Evolutionary conservation across 1,284 basidiomycete species (phyloP).

Genomic region (Mycosarcoma maydis): DNA sequence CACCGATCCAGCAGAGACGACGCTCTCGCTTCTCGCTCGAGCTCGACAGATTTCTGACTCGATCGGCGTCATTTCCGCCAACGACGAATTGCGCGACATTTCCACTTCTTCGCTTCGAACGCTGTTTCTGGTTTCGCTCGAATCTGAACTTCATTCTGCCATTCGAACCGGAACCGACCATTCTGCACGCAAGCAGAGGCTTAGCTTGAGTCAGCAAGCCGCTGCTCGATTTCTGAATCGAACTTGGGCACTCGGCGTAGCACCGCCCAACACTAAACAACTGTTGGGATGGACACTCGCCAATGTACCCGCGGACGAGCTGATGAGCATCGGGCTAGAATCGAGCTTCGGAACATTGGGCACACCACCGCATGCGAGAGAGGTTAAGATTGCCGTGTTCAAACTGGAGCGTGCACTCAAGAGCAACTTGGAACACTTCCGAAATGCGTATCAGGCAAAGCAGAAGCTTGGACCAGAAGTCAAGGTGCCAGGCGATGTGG

Average conservation of each 20-base stretch:
- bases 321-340: conserved; percentile 9
- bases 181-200: conserved; percentile 14
- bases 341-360: neutral
- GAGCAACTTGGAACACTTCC: conserved; percentile 44
- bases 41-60: conserved; percentile 50
- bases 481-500: conserved; percentile 26
- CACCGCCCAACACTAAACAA: conserved; percentile 33
- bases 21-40: conserved; percentile 18
- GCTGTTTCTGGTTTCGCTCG: conserved; percentile 51
- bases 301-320: conserved; percentile 5
- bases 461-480: neutral
- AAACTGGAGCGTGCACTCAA: conserved; percentile 54
- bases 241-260: conserved; percentile 19
- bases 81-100: conserved; percentile 54
- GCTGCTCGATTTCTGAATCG: conserved; percentile 34
- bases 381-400: conserved; percentile 58
- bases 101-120: conserved; percentile 55
- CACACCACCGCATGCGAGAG: conserved; percentile 23
- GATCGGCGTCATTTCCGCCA: conserved; percentile 44
- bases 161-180: conserved; percentile 19
- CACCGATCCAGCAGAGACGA: conserved; percentile 17
- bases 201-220: conserved; percentile 14
- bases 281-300: conserved; percentile 13
- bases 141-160: conserved; percentile 29
- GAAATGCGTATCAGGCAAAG: conserved; percentile 27